A percentile compares a stretch with the other conserved stretches of the same genome.
Conservation (phyloP, 2,329 filamentous ascomycete genomes). For the Samsoniella hepiali region DNA sequence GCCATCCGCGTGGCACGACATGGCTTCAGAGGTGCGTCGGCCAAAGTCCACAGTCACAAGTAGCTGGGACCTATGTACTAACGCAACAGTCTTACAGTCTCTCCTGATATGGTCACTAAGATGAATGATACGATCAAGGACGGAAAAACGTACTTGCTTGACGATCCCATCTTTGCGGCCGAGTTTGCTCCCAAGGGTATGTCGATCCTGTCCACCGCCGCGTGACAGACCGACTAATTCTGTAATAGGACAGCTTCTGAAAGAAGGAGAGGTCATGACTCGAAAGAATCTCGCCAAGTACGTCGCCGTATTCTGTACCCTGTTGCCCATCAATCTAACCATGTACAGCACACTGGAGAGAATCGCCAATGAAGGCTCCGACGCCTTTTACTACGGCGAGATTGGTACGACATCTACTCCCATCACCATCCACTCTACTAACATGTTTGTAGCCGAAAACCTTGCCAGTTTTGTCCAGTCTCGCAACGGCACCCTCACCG, state of each 20-base stretch:
- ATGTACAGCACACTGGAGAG: conserved; percentile 60
- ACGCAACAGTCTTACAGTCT: conserved; percentile 46
- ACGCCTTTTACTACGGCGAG: conserved; percentile 70
- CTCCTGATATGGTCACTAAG: conserved; percentile 69
- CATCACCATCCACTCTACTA: conserved; percentile 10
- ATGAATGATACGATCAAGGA: conserved; percentile 49
- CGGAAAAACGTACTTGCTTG: conserved; percentile 61
- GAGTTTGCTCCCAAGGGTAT: conserved; percentile 81
- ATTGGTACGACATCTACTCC: conserved; percentile 43
- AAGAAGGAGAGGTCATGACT: conserved; percentile 73
- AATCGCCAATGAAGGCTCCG: conserved; percentile 69
- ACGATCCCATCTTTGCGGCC: conserved; percentile 75
- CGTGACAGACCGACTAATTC: not conserved
- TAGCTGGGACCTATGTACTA: no score
- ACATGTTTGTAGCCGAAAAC: conserved; percentile 53
- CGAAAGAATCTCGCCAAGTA: conserved; percentile 70
- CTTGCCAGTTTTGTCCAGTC: conserved; percentile 67
- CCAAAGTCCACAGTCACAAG: not conserved
- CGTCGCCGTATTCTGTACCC: conserved; percentile 21
- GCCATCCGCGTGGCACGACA: conserved; percentile 70
- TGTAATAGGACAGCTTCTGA: conserved; percentile 56
- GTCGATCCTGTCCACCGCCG: not conserved
- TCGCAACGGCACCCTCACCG: conserved; percentile 78
- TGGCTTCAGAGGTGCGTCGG: conserved; percentile 56
- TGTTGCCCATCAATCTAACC: conserved; percentile 9